Percentiles rank a stretch among this genome's conserved stretches.
These are phyloP conservation scores for sorghum (Sorghum bicolor) DNA, from an alignment of 176 grass and related monocot genomes.

Conservation along the genomic window Sorghum_bicolor_NCBIv3 NC_012875.2:42720001-42720500, in stretches of 20 bases:
- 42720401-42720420: too few species aligned
- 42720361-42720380: not conserved
- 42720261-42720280: not conserved
- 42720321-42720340: not conserved
- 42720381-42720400: too few species aligned
- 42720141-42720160: not conserved
- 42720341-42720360: not conserved
- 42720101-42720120: not conserved
- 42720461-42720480: too few species aligned
- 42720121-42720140: not conserved
- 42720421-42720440: too few species aligned
- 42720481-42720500: too few species aligned
- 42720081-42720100: not conserved
- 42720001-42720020: not conserved
- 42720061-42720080: not conserved
- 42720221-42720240: not conserved
- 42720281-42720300: not conserved
- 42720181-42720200: not conserved
- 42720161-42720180: not conserved
- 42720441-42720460: too few species aligned
- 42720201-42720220: not conserved
- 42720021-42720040: not conserved
- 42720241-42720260: slow-evolving; percentile 1
- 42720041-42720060: not conserved
- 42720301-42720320: not conserved